Percentiles rank a stretch among this genome's conserved stretches.
phyloP scores from a whole-genome alignment of 2,329 filamentous ascomycete genomes.

The Pseudogymnoascus sp. region DNA sequence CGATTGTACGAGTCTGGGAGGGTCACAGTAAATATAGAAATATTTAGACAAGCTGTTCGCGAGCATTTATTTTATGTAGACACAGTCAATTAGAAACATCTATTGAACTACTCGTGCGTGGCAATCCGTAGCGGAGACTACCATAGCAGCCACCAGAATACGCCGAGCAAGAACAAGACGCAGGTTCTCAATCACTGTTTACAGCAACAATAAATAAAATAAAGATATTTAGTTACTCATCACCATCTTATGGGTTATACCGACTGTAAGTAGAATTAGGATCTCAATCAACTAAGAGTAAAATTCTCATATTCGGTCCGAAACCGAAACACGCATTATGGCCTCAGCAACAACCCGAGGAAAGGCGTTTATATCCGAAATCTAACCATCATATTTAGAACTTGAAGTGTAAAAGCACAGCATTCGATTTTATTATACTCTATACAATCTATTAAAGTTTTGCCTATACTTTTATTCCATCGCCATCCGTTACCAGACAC shows the following conservation, averaged over 20 bases:
- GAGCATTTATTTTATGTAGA: background rate
- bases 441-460: background rate
- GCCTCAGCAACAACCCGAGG: background rate
- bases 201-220: background rate
- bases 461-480: background rate
- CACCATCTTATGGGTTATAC: background rate
- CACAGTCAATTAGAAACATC: background rate
- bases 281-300: background rate
- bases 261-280: background rate
- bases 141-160: background rate
- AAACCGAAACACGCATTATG: background rate
- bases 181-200: background rate
- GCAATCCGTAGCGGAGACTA: background rate
- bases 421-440: background rate
- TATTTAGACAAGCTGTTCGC: constrained; percentile 1
- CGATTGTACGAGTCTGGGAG: constrained; percentile 7
- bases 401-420: background rate
- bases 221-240: background rate
- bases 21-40: constrained; percentile 9
- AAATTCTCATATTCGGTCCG: background rate
- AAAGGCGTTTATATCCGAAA: background rate
- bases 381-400: background rate
- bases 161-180: background rate
- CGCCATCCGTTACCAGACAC: background rate
- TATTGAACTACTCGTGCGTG: background rate